phyloP scores from a whole-genome alignment of 140 eudicot genomes.

The Anethum foeniculum region DNA sequence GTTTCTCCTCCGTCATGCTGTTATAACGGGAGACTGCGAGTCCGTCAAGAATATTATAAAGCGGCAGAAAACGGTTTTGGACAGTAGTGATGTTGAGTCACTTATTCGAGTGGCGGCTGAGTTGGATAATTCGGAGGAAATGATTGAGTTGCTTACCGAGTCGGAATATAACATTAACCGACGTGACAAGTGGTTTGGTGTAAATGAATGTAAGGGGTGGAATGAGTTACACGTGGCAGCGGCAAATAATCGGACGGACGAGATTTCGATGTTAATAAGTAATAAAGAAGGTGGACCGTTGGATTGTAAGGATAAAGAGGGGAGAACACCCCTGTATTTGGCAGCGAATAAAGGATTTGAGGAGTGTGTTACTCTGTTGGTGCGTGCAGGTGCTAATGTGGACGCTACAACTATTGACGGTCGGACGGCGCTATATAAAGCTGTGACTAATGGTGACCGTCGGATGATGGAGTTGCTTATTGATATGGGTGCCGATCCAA shows the following conservation, averaged over 20 bases:
- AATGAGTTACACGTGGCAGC: constrained; percentile 54
- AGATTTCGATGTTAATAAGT: constrained; percentile 35
- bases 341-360: constrained; percentile 56
- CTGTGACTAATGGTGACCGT: constrained; percentile 50
- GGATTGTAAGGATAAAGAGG: constrained; percentile 57
- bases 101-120: constrained; percentile 35
- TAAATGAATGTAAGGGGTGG: constrained; percentile 32
- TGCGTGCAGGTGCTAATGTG: constrained; percentile 55
- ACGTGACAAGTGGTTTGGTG: too few relatives aligned
- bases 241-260: constrained; percentile 49
- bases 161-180: constrained; percentile 33
- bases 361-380: constrained; percentile 40
- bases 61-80: constrained; percentile 26
- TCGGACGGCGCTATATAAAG: constrained; percentile 50
- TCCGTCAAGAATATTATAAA: constrained; percentile 46
- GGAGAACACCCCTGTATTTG: constrained; percentile 53
- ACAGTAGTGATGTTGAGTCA: constrained; percentile 47
- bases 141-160: constrained; percentile 42
- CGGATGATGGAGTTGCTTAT: constrained; percentile 53
- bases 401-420: constrained; percentile 61
- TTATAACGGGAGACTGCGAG: constrained; percentile 30
- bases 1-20: constrained; percentile 52
- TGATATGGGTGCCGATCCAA: constrained; percentile 59
- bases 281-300: constrained; percentile 23
- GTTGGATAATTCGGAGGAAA: constrained; percentile 40